phyloP scores from a whole-genome alignment of 2,329 filamentous ascomycete species.

The Colletotrichum destructivum region DNA sequence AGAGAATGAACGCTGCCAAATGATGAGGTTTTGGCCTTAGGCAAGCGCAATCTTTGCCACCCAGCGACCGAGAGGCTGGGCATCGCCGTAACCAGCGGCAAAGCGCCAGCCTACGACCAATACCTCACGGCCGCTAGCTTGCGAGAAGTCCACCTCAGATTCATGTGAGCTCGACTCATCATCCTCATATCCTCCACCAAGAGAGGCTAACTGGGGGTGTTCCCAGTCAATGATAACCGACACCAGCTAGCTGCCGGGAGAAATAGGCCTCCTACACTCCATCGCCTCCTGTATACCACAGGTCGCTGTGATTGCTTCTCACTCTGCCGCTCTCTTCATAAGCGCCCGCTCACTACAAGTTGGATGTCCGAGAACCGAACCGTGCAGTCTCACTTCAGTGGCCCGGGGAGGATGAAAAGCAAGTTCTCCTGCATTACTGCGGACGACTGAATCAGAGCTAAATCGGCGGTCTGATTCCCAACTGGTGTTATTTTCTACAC shows the following conservation, averaged over 20 bases:
- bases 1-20: conserved; percentile 78
- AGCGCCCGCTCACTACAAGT: background rate
- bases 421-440: background rate
- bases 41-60: background rate
- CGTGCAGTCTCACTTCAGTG: background rate
- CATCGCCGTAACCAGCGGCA: background rate
- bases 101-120: background rate
- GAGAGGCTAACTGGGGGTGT: background rate
- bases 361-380: background rate
- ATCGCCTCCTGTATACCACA: background rate
- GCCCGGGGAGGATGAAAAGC: background rate
- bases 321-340: too few species aligned
- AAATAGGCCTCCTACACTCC: background rate
- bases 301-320: background rate
- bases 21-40: background rate
- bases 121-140: background rate
- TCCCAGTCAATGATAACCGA: background rate
- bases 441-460: background rate
- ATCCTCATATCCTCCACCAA: too few species aligned
- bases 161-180: background rate
- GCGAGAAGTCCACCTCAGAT: background rate
- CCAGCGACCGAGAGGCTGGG: background rate
- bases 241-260: background rate
- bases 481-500: background rate
- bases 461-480: background rate